Evolutionary conservation across 768 basidiomycete species (phyloP), one percentile per base, ranked within the genome.

Genomic region (Termitomyces sp.): DNA sequence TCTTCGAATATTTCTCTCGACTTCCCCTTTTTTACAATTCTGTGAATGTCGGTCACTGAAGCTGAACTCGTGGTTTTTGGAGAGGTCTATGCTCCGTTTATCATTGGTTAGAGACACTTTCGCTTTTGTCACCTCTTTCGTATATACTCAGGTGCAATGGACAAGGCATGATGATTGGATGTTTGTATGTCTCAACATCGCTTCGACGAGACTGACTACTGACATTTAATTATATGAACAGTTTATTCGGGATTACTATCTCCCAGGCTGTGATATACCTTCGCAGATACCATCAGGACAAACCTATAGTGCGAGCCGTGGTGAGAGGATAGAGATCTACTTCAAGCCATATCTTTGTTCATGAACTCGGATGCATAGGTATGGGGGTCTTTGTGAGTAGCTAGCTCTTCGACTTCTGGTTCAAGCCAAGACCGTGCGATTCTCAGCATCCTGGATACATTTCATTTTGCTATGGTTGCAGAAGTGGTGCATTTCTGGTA

Each of bases 81-180:
- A 27, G 34, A 59, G 20, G n/a, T 59, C 14, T 59, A 59, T 8
- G 53, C 29, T 4, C 58, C 58, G 20, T 59, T 59, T 24, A 46
- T 59, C 16, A 59, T 59, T 7, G 58, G 58, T 59, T 24, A n/a
- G 54, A 42, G 3, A 20, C 10, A 22, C 12, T 14, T 0, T 47
- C 26, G n/a, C n/a, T n/a, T 46, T 2, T 1, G 18, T 16, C 2
- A 20, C 3, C 8, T 42, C 14, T 3, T 29, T 2, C 29, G 29
- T 20, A 22, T 47, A 12, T 5, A 50, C 22, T 56, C 7, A 31
- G 13, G 31, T 10, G 3, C 27, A 13, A 44, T 46, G 27, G 14
- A 8, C 5, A 36, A 59, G 58, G 58, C 8, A 59, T 59, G 58
- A 59, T 59, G 58, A 59, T 59, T 39, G 58, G 58, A 26, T 59